Base-by-base conservation (phyloP, 257 asterid species). In the Gentiana straminea region DNA sequence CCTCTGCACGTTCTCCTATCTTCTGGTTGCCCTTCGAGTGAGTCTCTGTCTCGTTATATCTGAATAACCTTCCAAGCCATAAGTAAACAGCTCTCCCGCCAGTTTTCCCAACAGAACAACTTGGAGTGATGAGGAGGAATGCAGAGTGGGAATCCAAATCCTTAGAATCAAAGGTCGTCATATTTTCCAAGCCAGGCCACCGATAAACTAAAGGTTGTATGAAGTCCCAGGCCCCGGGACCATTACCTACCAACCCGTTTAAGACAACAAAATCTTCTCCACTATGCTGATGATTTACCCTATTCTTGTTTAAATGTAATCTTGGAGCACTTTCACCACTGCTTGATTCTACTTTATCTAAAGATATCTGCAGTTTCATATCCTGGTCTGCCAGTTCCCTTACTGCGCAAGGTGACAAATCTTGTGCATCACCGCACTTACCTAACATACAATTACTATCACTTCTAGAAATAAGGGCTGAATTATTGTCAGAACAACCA, bases 131-230 rank as follows among this genome's bases (percentile, higher is more conserved):
- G 64, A 72, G 59, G 59, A 78, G 51, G 65, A 65, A 78, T 36
- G 58, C 81, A 61, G 62, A 70, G 37, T 54, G 63, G 35, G 76
- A 74, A 69, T 78, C 75, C 65, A 78, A 67, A 61, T 50, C 68
- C 65, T 61, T 55, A 2, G 63, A 13, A 57, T 63, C 52, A 58
- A 65, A 64, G 61, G 44, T 63, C 49, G 5, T 60, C 64, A 66
- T 13, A 37, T 64, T 78, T 61, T 78, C 78, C 73, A 72, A 58
- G 70, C 70, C 64, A 38, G 84, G 84, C 84, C 84, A 78, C 49
- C 49, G 59, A 53, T 50, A 71, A 36, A 77, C 55, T 4, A 65
- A 38, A 35, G 72, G 75, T 46, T 67, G 51, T 59, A 64, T 50
- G 37, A 46, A 34, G 48, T 68, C 55, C 61, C 58, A 60, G 60